phyloP scores from a whole-genome alignment of 2,329 filamentous ascomycete genomes.

The Alternaria sp. region DNA sequence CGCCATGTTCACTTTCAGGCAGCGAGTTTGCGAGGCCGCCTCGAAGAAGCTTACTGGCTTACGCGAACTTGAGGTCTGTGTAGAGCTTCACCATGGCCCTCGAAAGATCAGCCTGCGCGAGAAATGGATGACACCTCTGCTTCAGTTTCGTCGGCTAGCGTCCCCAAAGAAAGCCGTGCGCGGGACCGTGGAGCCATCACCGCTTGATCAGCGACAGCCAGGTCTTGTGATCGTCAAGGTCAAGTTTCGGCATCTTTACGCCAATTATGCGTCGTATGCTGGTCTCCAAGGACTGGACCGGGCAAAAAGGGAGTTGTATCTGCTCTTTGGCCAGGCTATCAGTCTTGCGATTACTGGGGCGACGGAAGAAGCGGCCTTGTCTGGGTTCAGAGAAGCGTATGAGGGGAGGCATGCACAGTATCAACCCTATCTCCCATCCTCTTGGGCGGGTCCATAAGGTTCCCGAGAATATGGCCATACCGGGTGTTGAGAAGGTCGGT shows the following conservation, averaged over 20 bases:
- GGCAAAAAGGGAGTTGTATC: slow-evolving; percentile 33
- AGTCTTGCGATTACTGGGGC: slow-evolving; percentile 31
- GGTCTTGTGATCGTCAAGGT: slow-evolving; percentile 23
- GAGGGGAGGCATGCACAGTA: slow-evolving; percentile 13
- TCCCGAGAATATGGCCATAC: neutral
- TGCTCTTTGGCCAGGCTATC: slow-evolving; percentile 37
- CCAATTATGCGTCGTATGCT: neutral
- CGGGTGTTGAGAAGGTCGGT: neutral
- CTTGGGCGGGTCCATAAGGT: slow-evolving; percentile 1
- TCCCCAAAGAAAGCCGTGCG: neutral
- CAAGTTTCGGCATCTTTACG: neutral
- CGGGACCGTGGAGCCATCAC: neutral
- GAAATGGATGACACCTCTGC: slow-evolving; percentile 35
- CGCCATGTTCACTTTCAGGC: neutral
- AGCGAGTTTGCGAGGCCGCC: slow-evolving; percentile 22
- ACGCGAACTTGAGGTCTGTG: slow-evolving; percentile 28
- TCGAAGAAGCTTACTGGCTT: slow-evolving; percentile 30
- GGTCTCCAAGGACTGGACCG: neutral
- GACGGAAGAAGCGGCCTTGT: slow-evolving; percentile 37
- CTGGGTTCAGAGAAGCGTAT: slow-evolving; percentile 33
- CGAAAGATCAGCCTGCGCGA: slow-evolving; percentile 31
- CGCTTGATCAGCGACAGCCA: neutral
- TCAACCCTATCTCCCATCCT: slow-evolving; percentile 12
- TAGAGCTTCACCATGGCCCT: slow-evolving; percentile 22
- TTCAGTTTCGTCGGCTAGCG: slow-evolving; percentile 35